Evolutionary conservation across 1,284 basidiomycete genomes (phyloP), one percentile per base, ranked within the genome.

Genomic region (Sutorius eximius): DNA sequence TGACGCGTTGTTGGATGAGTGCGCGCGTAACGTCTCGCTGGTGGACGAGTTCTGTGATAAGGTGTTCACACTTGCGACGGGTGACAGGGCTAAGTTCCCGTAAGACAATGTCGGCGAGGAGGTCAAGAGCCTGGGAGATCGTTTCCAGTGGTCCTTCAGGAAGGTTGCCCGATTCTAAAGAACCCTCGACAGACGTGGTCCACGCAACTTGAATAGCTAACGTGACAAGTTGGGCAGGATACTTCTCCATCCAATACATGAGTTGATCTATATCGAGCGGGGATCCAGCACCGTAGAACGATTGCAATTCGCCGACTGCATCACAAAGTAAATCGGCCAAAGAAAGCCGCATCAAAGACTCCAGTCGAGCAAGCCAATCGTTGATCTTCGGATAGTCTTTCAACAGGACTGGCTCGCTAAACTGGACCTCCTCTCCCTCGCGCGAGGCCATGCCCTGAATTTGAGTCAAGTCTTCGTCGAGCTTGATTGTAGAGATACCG

Each of bases 41-140:
- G 70, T 99, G 97, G 11, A 99, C 97, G 4, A 99, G 85, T 73
- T 99, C 97, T 2, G 96, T 99, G 75, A 99, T 98, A 62, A 99
- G 86, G 67, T 98, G 95, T 67, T 99, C 97, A 78, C 95, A 96
- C 74, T 99, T 98, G 63, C 93, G 89, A 59, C 97, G 89, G 45
- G 94, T 94, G 45, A 96, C 89, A 9, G 92, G 84, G 40, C 78
- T 81, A 36, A 99, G 83, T 63, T 98, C 96, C 51, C 89, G 89
- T 43, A 99, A 78, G 27, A 99, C 96, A 37, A 97, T 91, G 65
- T 98, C 95, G 3, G 97, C 96, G 18, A 99, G 86, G 43, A 97
- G 80, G 68, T 98, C 95, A 41, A 99, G 82, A 20, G 92, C 91
- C 67, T 91, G 85, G 41, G 83, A 79, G 30, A 97, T 83, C 15